phyloP scores from a whole-genome alignment of 2,329 filamentous ascomycete species.

The Pseudomassariella vexata region DNA sequence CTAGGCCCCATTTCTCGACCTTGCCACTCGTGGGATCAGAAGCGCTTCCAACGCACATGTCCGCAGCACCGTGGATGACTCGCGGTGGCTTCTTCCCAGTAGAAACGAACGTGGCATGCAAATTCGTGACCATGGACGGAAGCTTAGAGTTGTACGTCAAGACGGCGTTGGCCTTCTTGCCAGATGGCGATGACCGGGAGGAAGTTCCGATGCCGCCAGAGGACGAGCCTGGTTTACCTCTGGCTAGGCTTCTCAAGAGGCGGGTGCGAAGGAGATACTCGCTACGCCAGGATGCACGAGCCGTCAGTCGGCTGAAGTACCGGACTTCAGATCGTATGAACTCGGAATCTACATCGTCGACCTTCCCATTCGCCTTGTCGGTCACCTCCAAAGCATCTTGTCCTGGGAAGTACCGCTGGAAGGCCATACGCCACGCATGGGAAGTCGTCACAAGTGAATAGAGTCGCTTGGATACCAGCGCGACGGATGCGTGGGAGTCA shows the following conservation, averaged over 20 bases:
- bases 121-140: conserved; percentile 69
- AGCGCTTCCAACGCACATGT: conserved; percentile 69
- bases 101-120: conserved; percentile 69
- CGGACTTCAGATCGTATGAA: conserved; percentile 66
- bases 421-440: conserved; percentile 90
- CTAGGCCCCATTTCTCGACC: conserved; percentile 75
- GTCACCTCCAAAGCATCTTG: conserved; percentile 48
- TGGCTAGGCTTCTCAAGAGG: conserved; percentile 71
- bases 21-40: conserved; percentile 76
- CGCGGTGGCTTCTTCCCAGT: conserved; percentile 68
- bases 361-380: conserved; percentile 26
- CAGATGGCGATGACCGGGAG: conserved; percentile 41
- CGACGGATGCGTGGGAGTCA: conserved; percentile 73
- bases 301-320: conserved; percentile 75
- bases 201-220: conserved; percentile 46
- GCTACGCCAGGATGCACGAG: conserved; percentile 87
- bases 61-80: conserved; percentile 78
- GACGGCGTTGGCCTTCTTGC: conserved; percentile 66
- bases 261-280: conserved; percentile 89
- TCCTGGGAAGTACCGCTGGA: conserved; percentile 83
- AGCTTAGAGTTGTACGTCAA: conserved; percentile 83
- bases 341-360: conserved; percentile 43
- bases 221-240: conserved; percentile 69
- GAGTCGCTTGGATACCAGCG: conserved; percentile 82
- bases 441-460: conserved; percentile 82